Evolutionary conservation across 2,329 filamentous ascomycete genomes (phyloP).

Genomic region (Blastomyces silverae): DNA sequence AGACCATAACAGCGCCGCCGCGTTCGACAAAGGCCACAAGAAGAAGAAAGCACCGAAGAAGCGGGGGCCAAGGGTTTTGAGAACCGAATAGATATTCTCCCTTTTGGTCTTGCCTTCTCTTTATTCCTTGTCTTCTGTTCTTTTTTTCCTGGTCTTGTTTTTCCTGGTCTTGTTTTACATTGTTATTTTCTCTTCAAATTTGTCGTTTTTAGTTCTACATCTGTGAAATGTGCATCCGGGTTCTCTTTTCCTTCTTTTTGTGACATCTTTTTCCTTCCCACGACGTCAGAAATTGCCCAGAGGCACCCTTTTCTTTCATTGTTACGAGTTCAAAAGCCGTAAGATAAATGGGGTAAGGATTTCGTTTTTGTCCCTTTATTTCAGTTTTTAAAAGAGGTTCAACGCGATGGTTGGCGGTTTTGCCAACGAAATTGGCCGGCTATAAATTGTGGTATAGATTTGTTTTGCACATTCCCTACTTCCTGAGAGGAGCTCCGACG

Average conservation of each 20-base stretch:
- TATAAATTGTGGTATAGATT: neutral
- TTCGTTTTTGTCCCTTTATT: neutral
- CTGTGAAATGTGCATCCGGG: neutral
- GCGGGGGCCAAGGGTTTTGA: slow-evolving; percentile 40
- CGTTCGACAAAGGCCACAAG: slow-evolving; percentile 49
- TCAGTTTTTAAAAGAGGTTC: neutral
- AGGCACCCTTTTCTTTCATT: neutral
- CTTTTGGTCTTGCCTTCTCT: neutral
- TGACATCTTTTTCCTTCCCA: neutral
- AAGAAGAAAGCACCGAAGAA: slow-evolving; percentile 43
- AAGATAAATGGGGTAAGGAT: neutral
- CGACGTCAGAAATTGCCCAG: too few relatives aligned
- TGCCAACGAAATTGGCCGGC: neutral
- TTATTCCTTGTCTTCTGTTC: neutral
- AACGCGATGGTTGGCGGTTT: neutral
- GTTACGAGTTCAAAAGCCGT: neutral
- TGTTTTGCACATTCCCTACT: neutral
- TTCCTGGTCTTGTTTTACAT: neutral
- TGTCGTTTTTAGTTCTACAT: slow-evolving; percentile 2
- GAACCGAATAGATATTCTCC: slow-evolving; percentile 27
- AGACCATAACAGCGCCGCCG: slow-evolving; percentile 63
- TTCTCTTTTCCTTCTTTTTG: neutral
- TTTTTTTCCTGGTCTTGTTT: neutral
- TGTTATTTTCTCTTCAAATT: neutral
- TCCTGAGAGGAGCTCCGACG: neutral